Conservation (phyloP, 345 rosid genomes). For the Citrus inodora region DNA sequence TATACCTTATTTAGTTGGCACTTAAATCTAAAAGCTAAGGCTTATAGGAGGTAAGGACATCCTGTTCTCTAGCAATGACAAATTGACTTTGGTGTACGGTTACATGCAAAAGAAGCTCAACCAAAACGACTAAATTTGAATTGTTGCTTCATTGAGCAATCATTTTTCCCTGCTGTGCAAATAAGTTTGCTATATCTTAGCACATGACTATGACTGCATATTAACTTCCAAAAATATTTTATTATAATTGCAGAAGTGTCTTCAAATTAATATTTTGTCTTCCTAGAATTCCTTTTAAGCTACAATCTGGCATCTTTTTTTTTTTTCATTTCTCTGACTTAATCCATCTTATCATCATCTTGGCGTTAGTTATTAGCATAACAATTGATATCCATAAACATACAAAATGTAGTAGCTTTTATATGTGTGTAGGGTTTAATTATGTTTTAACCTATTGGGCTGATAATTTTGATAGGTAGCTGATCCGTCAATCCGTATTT, state of each 20-base stretch:
- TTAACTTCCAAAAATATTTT: not conserved
- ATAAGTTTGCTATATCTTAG: not conserved
- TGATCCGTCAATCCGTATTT: not conserved
- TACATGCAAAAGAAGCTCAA: not conserved
- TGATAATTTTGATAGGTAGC: not conserved
- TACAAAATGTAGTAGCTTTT: not conserved
- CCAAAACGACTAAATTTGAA: not conserved
- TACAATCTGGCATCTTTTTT: not conserved
- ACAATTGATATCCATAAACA: not conserved
- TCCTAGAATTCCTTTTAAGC: not conserved
- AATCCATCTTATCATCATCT: not conserved
- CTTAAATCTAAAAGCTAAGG: not conserved
- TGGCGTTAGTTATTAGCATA: not conserved
- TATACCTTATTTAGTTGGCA: not conserved
- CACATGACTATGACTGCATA: not conserved
- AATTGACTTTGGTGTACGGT: not conserved
- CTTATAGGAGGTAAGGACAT: not conserved
- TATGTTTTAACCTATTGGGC: not conserved
- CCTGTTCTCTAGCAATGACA: not conserved
- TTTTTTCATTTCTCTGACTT: not conserved
- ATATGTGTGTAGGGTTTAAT: not conserved
- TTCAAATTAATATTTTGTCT: not conserved
- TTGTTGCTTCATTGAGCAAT: conserved; percentile 3
- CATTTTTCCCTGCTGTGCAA: not conserved
- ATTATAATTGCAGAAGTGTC: not conserved